These are phyloP conservation scores for Cadophora sp. DNA, from an alignment of 2,329 filamentous ascomycete species.

Conservation along the genomic window DNA sequence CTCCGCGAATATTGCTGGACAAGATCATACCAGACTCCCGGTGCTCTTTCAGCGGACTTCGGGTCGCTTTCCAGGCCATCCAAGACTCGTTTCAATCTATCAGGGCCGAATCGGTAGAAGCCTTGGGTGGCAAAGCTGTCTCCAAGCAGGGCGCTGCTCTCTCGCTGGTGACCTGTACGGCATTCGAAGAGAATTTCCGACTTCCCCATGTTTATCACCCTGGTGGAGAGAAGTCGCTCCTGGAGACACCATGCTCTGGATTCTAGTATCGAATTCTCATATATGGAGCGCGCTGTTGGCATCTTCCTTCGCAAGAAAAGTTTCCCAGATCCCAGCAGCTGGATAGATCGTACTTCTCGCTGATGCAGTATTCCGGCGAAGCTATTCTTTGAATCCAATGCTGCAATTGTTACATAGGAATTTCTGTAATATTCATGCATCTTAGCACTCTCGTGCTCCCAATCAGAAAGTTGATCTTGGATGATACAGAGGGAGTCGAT, in stretches of 20 bases:
- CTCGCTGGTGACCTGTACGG: not conserved
- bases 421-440: constrained; percentile 2
- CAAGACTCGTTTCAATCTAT: not conserved
- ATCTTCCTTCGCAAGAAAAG: not conserved
- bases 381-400: not conserved
- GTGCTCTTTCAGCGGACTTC: not conserved
- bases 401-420: not conserved
- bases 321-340: not conserved
- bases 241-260: not conserved
- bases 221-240: not conserved
- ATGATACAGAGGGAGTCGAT: not conserved
- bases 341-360: not conserved
- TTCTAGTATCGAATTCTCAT: not conserved
- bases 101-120: not conserved
- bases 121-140: not conserved
- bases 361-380: not conserved
- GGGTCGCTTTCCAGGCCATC: not conserved
- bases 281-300: not conserved
- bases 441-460: constrained; percentile 6
- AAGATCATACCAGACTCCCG: not conserved
- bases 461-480: not conserved
- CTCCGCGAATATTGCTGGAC: not conserved
- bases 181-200: not conserved
- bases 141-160: not conserved
- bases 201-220: not conserved